Evolutionary conservation across 352 stramenopile species (phyloP).

Genomic region (Thalassiosira ordinaria): DNA sequence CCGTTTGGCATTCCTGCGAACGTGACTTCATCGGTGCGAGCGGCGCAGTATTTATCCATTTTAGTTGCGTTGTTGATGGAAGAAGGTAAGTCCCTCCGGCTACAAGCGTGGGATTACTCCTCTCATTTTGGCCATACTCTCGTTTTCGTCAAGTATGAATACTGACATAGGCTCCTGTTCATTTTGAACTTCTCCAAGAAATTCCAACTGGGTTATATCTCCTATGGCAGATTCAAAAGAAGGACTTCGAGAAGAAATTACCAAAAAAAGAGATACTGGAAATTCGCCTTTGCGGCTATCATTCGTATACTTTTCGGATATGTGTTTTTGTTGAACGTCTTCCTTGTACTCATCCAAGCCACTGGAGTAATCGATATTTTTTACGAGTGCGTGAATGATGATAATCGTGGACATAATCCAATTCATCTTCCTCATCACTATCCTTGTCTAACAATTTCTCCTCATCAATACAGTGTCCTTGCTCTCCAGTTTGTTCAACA

Average conservation of each 20-base stretch:
- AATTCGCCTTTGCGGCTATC: background rate
- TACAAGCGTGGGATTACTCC: no score
- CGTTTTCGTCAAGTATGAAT: no score
- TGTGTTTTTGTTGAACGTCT: background rate
- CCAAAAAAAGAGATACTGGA: background rate
- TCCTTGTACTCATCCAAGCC: background rate
- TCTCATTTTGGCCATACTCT: no score
- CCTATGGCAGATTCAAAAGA: background rate
- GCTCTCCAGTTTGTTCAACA: slow-evolving; percentile 25
- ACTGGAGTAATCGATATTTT: slow-evolving; percentile 19
- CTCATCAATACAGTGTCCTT: no score
- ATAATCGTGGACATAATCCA: no score
- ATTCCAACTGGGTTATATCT: slow-evolving; percentile 7
- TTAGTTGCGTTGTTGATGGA: slow-evolving; percentile 5
- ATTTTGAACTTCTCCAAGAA: background rate
- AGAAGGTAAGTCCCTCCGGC: slow-evolving; percentile 4
- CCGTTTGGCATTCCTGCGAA: background rate
- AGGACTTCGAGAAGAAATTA: background rate
- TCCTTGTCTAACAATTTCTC: no score
- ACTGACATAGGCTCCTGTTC: no score
- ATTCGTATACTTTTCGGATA: background rate
- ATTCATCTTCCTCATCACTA: no score
- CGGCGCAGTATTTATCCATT: slow-evolving; percentile 12
- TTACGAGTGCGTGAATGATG: no score
- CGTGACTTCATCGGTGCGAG: background rate